These are phyloP conservation scores for Phytophthora fragariaefolia DNA, from an alignment of 352 stramenopile species.

Conservation along the genomic window DNA sequence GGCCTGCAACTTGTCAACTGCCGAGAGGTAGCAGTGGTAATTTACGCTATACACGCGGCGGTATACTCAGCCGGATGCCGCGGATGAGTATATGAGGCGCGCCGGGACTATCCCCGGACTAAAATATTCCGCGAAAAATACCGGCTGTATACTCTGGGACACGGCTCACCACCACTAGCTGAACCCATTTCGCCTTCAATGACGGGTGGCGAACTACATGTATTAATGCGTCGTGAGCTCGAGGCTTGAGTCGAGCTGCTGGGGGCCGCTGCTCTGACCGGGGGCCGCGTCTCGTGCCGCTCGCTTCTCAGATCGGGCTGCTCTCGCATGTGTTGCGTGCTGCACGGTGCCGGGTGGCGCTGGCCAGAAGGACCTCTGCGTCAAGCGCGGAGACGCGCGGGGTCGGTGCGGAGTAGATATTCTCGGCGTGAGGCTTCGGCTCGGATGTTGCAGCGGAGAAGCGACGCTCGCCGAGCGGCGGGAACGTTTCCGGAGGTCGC, in stretches of 20 bases:
- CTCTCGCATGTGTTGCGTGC: background rate
- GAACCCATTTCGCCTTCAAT: constrained; percentile 24
- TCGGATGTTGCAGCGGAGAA: no score
- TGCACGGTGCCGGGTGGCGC: background rate
- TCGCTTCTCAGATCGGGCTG: constrained; percentile 22
- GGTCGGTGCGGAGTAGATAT: background rate
- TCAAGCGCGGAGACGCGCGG: constrained; percentile 3
- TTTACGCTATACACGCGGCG: constrained; percentile 9
- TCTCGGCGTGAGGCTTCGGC: no score
- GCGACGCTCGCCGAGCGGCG: background rate
- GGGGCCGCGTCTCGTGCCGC: background rate
- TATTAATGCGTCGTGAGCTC: background rate
- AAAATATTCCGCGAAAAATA: constrained; percentile 11
- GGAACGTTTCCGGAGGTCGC: constrained; percentile 1
- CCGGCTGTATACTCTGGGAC: constrained; percentile 8
- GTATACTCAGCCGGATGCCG: background rate
- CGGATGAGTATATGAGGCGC: no score
- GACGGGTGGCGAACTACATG: no score
- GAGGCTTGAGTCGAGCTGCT: background rate
- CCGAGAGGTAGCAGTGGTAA: constrained; percentile 13
- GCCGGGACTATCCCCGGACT: background rate
- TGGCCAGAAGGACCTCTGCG: background rate
- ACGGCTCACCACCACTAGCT: background rate
- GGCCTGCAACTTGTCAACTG: constrained; percentile 26
- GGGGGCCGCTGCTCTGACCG: background rate